phyloP scores from a whole-genome alignment of 225 moss, liverwort and hornwort genomes.

The Physcomitrium patens region DNA sequence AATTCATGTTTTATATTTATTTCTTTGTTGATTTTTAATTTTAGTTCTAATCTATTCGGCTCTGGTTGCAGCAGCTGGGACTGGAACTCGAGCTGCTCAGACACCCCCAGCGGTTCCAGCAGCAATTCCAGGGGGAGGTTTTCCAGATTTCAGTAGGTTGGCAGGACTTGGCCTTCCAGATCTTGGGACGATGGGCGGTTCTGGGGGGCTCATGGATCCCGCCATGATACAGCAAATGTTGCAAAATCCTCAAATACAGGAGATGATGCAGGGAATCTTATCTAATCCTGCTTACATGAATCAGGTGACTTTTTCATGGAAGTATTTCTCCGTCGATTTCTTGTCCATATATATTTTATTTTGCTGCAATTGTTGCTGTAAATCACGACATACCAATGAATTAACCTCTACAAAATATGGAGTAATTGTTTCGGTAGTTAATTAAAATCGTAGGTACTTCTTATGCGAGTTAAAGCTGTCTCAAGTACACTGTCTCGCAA shows the following conservation, averaged over 20 bases:
- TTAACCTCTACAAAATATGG: no score
- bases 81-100: slow-evolving; percentile 32
- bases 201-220: slow-evolving; percentile 69
- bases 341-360: no score
- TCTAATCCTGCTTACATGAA: slow-evolving; percentile 91
- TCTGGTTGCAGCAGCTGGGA: slow-evolving; percentile 1
- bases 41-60: no score
- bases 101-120: slow-evolving; percentile 36
- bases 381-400: no score
- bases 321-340: background rate
- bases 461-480: no score
- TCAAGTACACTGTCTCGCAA: background rate
- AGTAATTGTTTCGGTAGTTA: no score
- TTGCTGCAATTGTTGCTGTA: no score
- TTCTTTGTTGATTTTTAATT: no score
- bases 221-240: slow-evolving; percentile 93
- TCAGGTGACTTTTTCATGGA: slow-evolving; percentile 52
- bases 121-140: slow-evolving; percentile 37
- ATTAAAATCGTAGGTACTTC: no score
- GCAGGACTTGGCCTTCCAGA: slow-evolving; percentile 78
- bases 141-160: slow-evolving; percentile 66
- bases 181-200: slow-evolving; percentile 55
- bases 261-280: slow-evolving; percentile 97
- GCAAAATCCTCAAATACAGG: slow-evolving; percentile 89
- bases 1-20: no score